Base-by-base conservation (phyloP, 2,329 filamentous ascomycete genomes). In the Chrysosporium queenslandicum region DNA sequence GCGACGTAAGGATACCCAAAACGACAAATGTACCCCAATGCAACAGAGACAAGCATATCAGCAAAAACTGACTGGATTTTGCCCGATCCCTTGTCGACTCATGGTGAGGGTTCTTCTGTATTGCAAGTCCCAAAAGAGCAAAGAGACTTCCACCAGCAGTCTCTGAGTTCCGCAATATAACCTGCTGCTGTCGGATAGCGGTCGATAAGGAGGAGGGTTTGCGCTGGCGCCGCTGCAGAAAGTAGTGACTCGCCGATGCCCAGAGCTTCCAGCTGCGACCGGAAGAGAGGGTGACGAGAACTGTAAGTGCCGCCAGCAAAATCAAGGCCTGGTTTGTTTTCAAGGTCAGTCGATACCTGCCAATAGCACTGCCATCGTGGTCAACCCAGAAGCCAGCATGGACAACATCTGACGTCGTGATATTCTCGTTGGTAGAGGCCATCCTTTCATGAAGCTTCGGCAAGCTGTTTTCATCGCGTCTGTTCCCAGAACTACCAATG, bases 251-350 rank as follows among this genome's bases (percentile, higher is more conserved):
- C n/a, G 23, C 34, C 14, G 46, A 40, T 2, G 20, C 27, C 46
- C 46, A 49, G 1, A 49, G 25, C n/a, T 36, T 49, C 46, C 46
- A 49, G 14, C 46, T 49, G 23, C 46, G 46, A n/a, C 46, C 36
- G 21, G 49, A 39, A n/a, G 39, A 51, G 41, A 51, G 39, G 11
- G 49, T 51, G 25, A 51, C 49, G 16, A 51, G 49, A 36, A 51
- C 49, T 23, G 49, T 51, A 20, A 51, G 49, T 9, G 41, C 39
- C 5, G 49, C 49, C 18, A 51, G 18, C 29, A 51, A 18, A n/a
- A 51, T 36, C 18, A 43, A 25, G 29, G 49, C 49, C 7, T 18
- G 27, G 21, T 46, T 36, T 36, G 49, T 43, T 51, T 42, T 43
- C 29, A 51, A 27, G 23, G 49, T 51, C 4, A 51, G 40, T 3